Conservation (phyloP, 768 basidiomycete genomes). For the Russula sp. region DNA sequence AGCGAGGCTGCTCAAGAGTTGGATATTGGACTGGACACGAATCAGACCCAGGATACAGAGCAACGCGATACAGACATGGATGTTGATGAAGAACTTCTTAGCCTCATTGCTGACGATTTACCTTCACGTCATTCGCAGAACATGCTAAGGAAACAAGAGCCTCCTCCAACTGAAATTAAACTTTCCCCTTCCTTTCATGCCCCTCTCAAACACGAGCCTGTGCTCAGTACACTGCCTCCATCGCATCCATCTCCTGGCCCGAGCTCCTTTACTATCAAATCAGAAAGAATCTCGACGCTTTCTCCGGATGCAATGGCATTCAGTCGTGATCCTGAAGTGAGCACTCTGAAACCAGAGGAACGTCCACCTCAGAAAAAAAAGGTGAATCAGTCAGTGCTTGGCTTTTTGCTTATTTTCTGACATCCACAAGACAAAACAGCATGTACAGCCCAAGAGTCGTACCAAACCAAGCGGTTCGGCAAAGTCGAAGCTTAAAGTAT, state of each 20-base stretch:
- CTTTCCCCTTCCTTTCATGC: background rate
- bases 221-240: conserved; percentile 17
- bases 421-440: conserved; percentile 29
- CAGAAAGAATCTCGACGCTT: conserved; percentile 58
- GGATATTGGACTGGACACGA: background rate
- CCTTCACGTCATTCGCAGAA: conserved; percentile 24
- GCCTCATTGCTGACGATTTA: conserved; percentile 53
- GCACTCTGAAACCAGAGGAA: conserved; percentile 26
- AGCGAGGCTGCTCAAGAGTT: conserved; percentile 10
- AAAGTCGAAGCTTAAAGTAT: conserved; percentile 33
- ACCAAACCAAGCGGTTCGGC: conserved; percentile 34
- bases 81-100: conserved; percentile 62
- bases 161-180: conserved; percentile 8
- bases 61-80: conserved; percentile 49
- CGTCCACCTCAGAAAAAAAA: conserved; percentile 31
- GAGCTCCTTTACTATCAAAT: conserved; percentile 30
- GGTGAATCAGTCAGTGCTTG: conserved; percentile 27
- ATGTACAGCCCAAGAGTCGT: conserved; percentile 37
- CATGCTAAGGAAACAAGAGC: conserved; percentile 20
- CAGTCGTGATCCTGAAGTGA: conserved; percentile 19
- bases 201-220: conserved; percentile 12
- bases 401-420: conserved; percentile 2
- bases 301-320: conserved; percentile 33
- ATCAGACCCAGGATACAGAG: conserved; percentile 3
- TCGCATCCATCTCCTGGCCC: conserved; percentile 24